These are phyloP conservation scores for Gnomoniopsis sp. DNA, from an alignment of 2,329 filamentous ascomycete genomes.

Conservation along the genomic window DNA sequence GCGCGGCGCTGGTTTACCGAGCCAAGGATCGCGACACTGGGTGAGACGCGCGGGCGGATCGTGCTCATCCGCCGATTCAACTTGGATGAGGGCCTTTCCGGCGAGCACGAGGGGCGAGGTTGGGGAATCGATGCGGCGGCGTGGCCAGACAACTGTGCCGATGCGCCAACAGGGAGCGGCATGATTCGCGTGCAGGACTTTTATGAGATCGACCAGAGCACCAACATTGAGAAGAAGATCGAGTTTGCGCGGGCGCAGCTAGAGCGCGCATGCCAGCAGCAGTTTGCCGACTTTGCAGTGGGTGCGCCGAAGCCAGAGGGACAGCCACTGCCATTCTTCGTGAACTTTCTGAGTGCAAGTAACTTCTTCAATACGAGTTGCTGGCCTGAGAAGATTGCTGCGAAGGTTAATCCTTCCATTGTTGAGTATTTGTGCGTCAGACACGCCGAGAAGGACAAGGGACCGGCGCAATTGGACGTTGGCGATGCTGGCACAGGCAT, in stretches of 20 bases:
- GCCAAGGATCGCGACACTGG: slow-evolving; percentile 72
- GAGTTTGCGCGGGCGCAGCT: slow-evolving; percentile 70
- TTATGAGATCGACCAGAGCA: slow-evolving; percentile 76
- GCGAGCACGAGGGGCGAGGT: slow-evolving; percentile 47
- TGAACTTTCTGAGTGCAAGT: slow-evolving; percentile 88
- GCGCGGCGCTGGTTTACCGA: slow-evolving; percentile 70
- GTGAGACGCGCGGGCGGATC: slow-evolving; percentile 76
- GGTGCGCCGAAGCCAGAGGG: slow-evolving; percentile 13
- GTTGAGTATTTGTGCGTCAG: slow-evolving; percentile 58
- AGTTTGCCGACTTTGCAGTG: slow-evolving; percentile 40
- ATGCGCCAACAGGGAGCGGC: slow-evolving; percentile 67
- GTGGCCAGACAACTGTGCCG: slow-evolving; percentile 88
- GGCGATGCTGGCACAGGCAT: slow-evolving; percentile 80
- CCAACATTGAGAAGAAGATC: slow-evolving; percentile 80
- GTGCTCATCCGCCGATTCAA: slow-evolving; percentile 80
- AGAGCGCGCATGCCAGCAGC: slow-evolving; percentile 60
- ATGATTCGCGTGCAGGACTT: slow-evolving; percentile 88
- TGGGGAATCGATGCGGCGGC: slow-evolving; percentile 59
- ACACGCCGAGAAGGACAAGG: slow-evolving; percentile 51
- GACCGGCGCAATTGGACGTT: slow-evolving; percentile 46
- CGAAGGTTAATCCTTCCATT: slow-evolving; percentile 77
- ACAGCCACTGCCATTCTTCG: slow-evolving; percentile 61
- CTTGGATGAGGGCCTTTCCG: slow-evolving; percentile 53
- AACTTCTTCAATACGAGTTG: slow-evolving; percentile 92
- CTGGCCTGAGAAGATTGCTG: slow-evolving; percentile 91